Evolutionary conservation across 345 rosid genomes (phyloP).

Genomic region (Stellera chamaejasme): DNA sequence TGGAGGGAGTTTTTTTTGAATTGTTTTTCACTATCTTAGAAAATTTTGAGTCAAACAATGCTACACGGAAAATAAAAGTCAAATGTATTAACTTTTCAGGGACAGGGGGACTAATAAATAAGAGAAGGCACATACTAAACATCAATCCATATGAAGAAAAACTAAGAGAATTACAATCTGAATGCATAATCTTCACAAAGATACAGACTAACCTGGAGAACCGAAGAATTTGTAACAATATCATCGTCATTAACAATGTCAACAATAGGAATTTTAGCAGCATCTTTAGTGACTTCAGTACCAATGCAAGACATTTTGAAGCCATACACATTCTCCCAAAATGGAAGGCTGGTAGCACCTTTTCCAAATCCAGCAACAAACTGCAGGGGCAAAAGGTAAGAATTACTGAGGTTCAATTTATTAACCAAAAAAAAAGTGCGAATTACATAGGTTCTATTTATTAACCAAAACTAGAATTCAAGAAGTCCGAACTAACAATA

Average conservation of each 20-base stretch:
- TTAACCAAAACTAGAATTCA: neutral
- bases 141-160: too few species aligned
- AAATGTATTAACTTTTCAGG: too few species aligned
- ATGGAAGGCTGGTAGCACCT: constrained; percentile 81
- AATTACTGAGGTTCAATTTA: constrained; percentile 4
- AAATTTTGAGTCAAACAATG: too few species aligned
- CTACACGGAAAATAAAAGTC: too few species aligned
- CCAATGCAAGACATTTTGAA: constrained; percentile 86
- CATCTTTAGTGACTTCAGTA: constrained; percentile 61
- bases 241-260: constrained; percentile 55
- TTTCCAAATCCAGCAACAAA: constrained; percentile 90
- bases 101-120: too few species aligned
- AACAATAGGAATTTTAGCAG: constrained; percentile 58
- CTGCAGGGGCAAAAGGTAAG: constrained; percentile 24
- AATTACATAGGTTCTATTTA: neutral
- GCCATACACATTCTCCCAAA: constrained; percentile 91
- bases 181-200: neutral
- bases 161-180: too few species aligned
- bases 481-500: constrained; percentile 40
- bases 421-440: neutral
- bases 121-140: too few species aligned
- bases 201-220: constrained; percentile 41
- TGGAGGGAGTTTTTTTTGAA: too few species aligned
- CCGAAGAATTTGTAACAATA: constrained; percentile 53
- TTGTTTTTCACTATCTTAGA: too few species aligned